Base-by-base conservation (phyloP, 106 monocot species). In the Dioscorea dumetorum region DNA sequence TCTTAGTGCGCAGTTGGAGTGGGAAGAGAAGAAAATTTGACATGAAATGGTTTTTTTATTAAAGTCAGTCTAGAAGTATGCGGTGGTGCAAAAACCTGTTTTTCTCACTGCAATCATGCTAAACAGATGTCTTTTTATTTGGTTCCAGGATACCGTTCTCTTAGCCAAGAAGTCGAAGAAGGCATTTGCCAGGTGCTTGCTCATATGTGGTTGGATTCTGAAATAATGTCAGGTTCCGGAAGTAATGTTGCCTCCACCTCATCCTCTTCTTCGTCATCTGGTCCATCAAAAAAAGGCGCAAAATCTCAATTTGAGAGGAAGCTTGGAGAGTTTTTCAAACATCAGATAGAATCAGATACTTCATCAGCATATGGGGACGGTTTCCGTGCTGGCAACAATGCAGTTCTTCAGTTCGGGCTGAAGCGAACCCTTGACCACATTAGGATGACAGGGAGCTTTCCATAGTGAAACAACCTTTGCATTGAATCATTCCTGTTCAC, bases 131-230 rank as follows among this genome's bases (percentile, higher is more conserved):
- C n/a, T n/a, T 10, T 10, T 41, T 6, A 41, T 41, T 41, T 41
- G 6, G 41, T 0, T 49, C 22, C 68, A 91, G 91, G 91, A 60
- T 87, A 79, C 48, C 68, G 74, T 32, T 41, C 58, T 19, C 82
- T 91, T 49, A 75, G 79, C 59, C 82, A 66, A 41, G 82, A 87
- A 53, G 79, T 87, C 57, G 91, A 91, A 78, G 91, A 87, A 75
- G 91, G 91, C 17, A 87, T 91, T 41, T 87, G 91, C 63, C 91
- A 91, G 70, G 91, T 91, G 54, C 76, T 91, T n/a, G 84, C 84
- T n/a, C 91, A 91, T 59, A 82, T 91, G 87, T 91, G 91, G 91
- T 62, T 91, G 7, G 79, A 79, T 24, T 79, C 82, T 1, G 77
- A 87, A 69, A 69, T 84, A 62, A 77, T 79, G 33, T 61, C 84